Evolutionary conservation across 2,329 filamentous ascomycete species (phyloP), one percentile per base, ranked within the genome.

Genomic region (Hypoxylon sp.): DNA sequence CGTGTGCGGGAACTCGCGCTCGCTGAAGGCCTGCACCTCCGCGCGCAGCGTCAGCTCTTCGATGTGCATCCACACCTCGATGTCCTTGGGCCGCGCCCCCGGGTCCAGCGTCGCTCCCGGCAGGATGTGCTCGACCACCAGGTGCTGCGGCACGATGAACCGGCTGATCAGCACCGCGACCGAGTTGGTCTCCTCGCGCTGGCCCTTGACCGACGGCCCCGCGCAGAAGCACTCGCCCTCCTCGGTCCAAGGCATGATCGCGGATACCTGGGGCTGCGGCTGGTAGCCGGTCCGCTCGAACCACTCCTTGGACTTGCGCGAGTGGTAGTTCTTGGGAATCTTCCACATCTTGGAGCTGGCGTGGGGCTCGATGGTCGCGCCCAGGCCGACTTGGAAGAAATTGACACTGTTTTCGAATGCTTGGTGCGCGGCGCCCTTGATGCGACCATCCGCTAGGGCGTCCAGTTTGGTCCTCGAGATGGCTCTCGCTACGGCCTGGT

Each of bases 141-240:
- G 73, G 69, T 92, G 84, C 68, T 89, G 85, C 0, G 91, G 90
- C 28, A 89, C 82, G 58, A 94, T 82, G 5, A 78, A 75, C 32
- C 83, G 76, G 32, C 84, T 81, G 17, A 89, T 82, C 41, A 87
- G 77, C 17, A 96, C 85, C 7, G 85, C 86, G 15, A 98, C 79
- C 55, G 65, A 63, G 53, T 87, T 85, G 1, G 88, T 87, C 37
- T 87, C 86, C 50, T 84, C 82, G 6, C 82, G 81, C 15, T 75
- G 73, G 10, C 77, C 77, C 15, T 79, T 78, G 13, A 75, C 75
- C 50, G 82, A 78, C 0, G 79, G 78, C 3, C 81, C 83, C 4
- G 90, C 88, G 76, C 94, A 98, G 91, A 93, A 98, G 77, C 93
- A 96, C 65, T 98, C 91, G 19, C 91, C 92, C 32, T 90, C 85